Evolutionary conservation across 2,329 filamentous ascomycete species (phyloP).

Genomic region (Nannizziopsis barbatae): DNA sequence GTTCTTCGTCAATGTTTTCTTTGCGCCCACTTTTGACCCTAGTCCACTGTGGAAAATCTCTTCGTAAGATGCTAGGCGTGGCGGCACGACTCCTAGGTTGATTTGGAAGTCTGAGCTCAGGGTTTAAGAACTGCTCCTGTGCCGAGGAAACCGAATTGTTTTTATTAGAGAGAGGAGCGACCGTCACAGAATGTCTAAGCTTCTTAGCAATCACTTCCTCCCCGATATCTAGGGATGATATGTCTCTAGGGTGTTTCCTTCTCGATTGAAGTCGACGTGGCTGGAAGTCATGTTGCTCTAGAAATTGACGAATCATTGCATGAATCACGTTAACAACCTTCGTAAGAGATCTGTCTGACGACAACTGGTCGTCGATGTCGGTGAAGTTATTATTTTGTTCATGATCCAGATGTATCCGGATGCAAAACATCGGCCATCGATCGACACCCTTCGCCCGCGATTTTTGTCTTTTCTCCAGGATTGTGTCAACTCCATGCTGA

Average conservation of each 20-base stretch:
- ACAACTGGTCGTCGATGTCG: slow-evolving; percentile 29
- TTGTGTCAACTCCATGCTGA: slow-evolving; percentile 6
- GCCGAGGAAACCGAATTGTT: background rate
- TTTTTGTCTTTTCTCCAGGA: slow-evolving; percentile 34
- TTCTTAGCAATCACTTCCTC: slow-evolving; percentile 5
- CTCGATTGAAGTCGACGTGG: slow-evolving; percentile 37
- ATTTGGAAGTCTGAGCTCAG: slow-evolving; percentile 24
- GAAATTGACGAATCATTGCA: slow-evolving; percentile 60
- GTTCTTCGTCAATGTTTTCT: slow-evolving; percentile 14
- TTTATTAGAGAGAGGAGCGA: background rate
- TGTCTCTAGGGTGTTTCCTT: slow-evolving; percentile 1
- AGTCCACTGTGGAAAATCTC: slow-evolving; percentile 31
- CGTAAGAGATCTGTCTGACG: slow-evolving; percentile 39
- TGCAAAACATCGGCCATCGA: slow-evolving; percentile 77
- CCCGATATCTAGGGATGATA: background rate
- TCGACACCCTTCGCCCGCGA: slow-evolving; percentile 55
- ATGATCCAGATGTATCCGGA: slow-evolving; percentile 49
- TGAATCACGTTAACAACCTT: slow-evolving; percentile 54
- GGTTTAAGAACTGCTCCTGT: slow-evolving; percentile 21
- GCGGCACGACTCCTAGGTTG: slow-evolving; percentile 16
- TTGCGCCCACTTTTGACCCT: slow-evolving; percentile 30
- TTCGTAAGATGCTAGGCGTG: background rate
- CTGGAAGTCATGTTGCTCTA: slow-evolving; percentile 57
- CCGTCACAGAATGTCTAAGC: background rate
- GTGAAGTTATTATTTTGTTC: slow-evolving; percentile 23